These are phyloP conservation scores for Aspergillus phoenicis DNA, from an alignment of 2,329 filamentous ascomycete genomes.

Conservation along the genomic window DNA sequence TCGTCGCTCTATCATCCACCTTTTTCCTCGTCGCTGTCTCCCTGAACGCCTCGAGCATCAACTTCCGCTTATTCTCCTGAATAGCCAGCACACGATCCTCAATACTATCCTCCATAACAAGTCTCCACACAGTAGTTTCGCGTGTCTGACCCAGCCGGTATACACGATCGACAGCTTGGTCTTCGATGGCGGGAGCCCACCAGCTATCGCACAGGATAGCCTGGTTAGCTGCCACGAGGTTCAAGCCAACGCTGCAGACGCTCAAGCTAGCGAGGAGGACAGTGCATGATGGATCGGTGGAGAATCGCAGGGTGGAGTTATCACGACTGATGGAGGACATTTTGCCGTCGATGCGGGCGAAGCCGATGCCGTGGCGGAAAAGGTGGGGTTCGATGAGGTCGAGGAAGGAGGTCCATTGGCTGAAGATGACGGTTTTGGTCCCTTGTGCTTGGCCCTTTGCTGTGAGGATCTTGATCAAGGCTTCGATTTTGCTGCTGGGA, in stretches of 20 bases:
- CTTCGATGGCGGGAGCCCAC: constrained; percentile 93
- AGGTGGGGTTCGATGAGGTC: constrained; percentile 75
- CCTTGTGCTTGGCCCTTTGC: constrained; percentile 65
- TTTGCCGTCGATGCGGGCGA: constrained; percentile 75
- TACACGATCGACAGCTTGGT: constrained; percentile 86
- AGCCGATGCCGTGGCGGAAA: constrained; percentile 60
- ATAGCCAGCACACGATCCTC: constrained; percentile 80
- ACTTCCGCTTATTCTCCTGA: constrained; percentile 74
- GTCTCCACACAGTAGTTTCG: constrained; percentile 74
- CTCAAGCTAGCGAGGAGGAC: constrained; percentile 80
- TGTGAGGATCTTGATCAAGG: constrained; percentile 72
- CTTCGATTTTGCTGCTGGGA: constrained; percentile 80
- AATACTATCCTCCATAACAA: constrained; percentile 78
- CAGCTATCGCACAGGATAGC: constrained; percentile 82
- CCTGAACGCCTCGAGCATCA: constrained; percentile 77
- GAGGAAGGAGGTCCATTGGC: constrained; percentile 77
- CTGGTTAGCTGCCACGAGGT: constrained; percentile 82
- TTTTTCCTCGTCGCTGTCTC: constrained; percentile 66
- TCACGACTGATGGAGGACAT: constrained; percentile 76
- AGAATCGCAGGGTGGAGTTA: constrained; percentile 66
- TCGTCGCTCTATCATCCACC: constrained; percentile 56
- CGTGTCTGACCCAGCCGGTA: constrained; percentile 82
- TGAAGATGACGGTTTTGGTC: constrained; percentile 81
- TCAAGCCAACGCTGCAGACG: constrained; percentile 83
- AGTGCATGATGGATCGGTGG: constrained; percentile 66